Conservation (phyloP, 768 basidiomycete genomes). For the Brasilioporus rufonigricans region DNA sequence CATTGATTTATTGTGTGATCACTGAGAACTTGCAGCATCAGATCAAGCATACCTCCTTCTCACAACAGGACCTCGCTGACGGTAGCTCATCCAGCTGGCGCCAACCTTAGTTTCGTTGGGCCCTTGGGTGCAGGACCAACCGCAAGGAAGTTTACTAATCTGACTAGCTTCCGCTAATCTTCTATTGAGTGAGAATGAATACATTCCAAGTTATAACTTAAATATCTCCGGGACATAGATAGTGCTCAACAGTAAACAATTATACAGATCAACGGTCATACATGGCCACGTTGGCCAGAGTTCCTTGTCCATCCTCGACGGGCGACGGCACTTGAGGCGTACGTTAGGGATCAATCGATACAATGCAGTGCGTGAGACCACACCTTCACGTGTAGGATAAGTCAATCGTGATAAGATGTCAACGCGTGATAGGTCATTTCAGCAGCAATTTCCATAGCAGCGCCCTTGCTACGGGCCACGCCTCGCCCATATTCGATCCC, state of each 20-base stretch:
- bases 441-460: conserved; percentile 31
- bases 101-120: too few species aligned
- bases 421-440: conserved; percentile 26
- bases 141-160: not conserved
- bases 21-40: too few species aligned
- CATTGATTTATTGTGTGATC: too few species aligned
- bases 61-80: too few species aligned
- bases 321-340: not conserved
- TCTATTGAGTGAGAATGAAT: not conserved
- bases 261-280: conserved; percentile 1
- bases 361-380: not conserved
- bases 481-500: conserved; percentile 28
- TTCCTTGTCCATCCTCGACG: not conserved
- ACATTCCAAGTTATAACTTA: conserved; percentile 5
- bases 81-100: too few species aligned
- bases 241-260: not conserved
- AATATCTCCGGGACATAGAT: not conserved
- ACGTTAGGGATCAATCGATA: not conserved
- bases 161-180: not conserved
- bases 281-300: not conserved
- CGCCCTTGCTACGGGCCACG: conserved; percentile 24
- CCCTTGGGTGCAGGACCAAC: not conserved
- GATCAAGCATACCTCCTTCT: too few species aligned
- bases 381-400: conserved; percentile 5
- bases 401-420: conserved; percentile 12